Evolutionary conservation across 176 grass and related monocot species (phyloP), one percentile per base, ranked within the genome.

Genomic region (Urochloa ruziziensis): DNA sequence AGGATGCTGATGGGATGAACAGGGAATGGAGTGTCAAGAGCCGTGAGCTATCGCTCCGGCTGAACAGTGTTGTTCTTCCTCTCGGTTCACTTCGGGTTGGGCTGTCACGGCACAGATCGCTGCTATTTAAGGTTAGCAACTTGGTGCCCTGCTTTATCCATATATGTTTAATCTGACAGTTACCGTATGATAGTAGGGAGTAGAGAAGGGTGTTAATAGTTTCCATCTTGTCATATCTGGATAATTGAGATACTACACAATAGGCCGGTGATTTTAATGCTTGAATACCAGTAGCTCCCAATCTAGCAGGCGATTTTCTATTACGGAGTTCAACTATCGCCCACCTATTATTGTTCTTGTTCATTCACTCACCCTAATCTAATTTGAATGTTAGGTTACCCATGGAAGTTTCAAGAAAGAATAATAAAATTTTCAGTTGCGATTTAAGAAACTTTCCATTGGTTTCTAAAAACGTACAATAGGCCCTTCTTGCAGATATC

Each of bases 71-170:
- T 59, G 88, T 92, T 80, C 91, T 99, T 79, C 91, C 93, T 70
- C 93, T 99, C 81, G 93, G 96, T 67, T 92, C 36, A 2, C 84
- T 99, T 81, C 67, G 65, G 56, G 35, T 94, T 82, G 96, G 96
- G 37, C 85, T 99, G 36, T 96, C 96, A 9, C 87, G 93, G 10
- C 93, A 96, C 58, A 91, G 96, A 78, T 89, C 96, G 35, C 89
- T 99, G 56, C 96, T 99, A 16, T 99, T 99, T 83, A 99, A 96
- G 96, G 96, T 98, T 88, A 77, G 85, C 85, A 33, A 73, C 44
- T 29, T 30, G 13, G 27, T 10, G 21, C 53, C 66, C 13, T 74
- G 47, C 47, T 63, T 16, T 62, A 61, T 17, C 15, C 21, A 2
- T 44, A 43, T 37, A 46, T 46, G 21, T 70, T 80, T 74, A 52